These are phyloP conservation scores for Astrocystis sublimbata DNA, from an alignment of 495 filamentous ascomycete species.

Conservation along the genomic window DNA sequence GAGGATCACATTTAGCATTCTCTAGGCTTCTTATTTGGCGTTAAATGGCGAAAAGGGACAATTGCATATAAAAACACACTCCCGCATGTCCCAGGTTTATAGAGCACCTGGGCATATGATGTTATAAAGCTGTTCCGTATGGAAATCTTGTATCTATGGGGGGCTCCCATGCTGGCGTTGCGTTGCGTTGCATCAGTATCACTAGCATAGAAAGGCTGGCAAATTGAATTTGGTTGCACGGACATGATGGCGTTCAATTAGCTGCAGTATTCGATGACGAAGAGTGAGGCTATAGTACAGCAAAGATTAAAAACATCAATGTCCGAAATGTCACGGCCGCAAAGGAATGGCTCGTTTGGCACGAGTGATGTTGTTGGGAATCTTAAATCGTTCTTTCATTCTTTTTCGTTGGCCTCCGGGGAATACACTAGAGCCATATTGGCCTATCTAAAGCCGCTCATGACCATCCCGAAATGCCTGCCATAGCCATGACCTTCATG, in stretches of 20 bases:
- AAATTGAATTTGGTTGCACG: constrained; percentile 19
- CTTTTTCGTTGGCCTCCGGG: constrained; percentile 28
- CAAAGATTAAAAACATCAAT: background rate
- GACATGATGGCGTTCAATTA: constrained; percentile 13
- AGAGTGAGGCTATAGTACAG: constrained; percentile 2
- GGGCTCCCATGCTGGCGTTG: background rate
- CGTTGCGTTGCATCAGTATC: background rate
- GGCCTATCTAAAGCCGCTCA: constrained; percentile 25
- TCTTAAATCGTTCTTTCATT: constrained; percentile 30
- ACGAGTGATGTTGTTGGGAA: constrained; percentile 24
- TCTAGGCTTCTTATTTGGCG: constrained; percentile 11
- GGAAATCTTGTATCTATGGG: constrained; percentile 16
- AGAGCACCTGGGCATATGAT: too few relatives aligned
- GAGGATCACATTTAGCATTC: constrained; percentile 6
- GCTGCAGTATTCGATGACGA: constrained; percentile 18
- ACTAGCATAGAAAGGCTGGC: constrained; percentile 20
- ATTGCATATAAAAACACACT: constrained; percentile 15
- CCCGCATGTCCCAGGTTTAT: background rate
- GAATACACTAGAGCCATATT: constrained; percentile 33
- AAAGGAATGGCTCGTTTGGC: too few relatives aligned
- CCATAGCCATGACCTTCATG: constrained; percentile 35
- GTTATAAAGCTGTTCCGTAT: constrained; percentile 2
- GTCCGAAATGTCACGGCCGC: too few relatives aligned
- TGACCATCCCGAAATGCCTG: constrained; percentile 30
- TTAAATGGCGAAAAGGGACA: background rate